Evolutionary conservation across 2,329 filamentous ascomycete species (phyloP), one percentile per base, ranked within the genome.

Genomic region (Pseudogymnoascus destructans): DNA sequence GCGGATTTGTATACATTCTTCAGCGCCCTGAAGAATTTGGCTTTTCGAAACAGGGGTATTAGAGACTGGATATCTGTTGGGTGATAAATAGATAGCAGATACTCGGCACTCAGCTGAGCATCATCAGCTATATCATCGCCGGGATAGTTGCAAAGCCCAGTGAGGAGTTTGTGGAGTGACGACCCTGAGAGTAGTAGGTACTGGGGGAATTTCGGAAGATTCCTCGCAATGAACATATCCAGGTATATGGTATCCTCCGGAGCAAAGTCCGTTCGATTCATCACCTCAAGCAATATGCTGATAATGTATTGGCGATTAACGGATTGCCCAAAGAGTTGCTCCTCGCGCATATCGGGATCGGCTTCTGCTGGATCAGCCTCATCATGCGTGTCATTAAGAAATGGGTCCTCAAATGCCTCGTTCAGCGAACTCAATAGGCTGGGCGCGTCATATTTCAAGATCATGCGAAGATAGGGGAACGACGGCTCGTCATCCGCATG

Each of bases 161-260:
- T 77, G 23, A 98, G 77, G 8, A 96, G 85, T 60, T 84, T 84
- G 60, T 90, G 88, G 0, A 98, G 77, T 1, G 87, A 86, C 2
- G 88, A 90, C 15, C 91, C 93, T 0, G 92, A 87, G 52, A 98
- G 81, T 9, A 97, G 79, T 56, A 98, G 84, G 67, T 96, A 96
- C 69, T 97, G 92, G 0, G 91, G 90, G 67, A 95, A 98, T 70
- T 98, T 98, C 3, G 95, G 89, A 55, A 98, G 74, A 68, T 95
- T 98, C 59, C 93, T 84, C 15, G 93, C 92, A 68, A 98, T 87
- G 68, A 98, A 98, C 90, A 98, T 98, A 71, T 98, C 90, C 46
- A 98, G 79, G 70, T 95, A 98, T 59, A 98, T 88, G 10, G 87
- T 91, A 67, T 97, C 90, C 61, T 87, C 82, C 0, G 84, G 72